Conservation (phyloP, 345 rosid species). For the Mercurialis annua region DNA sequence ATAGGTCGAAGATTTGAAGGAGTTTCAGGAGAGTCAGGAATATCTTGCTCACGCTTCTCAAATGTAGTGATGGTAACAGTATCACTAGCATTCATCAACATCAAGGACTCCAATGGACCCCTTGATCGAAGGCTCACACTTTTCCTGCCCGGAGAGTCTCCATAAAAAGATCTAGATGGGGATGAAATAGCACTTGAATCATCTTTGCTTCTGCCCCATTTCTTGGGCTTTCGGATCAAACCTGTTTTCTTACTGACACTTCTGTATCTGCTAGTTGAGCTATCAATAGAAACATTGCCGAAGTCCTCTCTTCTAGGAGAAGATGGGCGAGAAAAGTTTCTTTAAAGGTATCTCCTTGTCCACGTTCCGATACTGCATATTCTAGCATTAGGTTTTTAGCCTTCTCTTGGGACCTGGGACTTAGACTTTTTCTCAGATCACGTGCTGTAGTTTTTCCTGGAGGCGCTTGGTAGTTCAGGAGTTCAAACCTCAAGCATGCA, state of each 20-base stretch:
- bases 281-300: slow-evolving; percentile 79
- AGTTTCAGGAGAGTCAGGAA: slow-evolving; percentile 53
- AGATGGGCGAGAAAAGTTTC: slow-evolving; percentile 84
- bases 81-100: slow-evolving; percentile 86
- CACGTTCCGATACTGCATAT: slow-evolving; percentile 90
- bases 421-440: slow-evolving; percentile 78
- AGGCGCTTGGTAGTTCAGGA: slow-evolving; percentile 83
- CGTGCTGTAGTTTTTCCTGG: slow-evolving; percentile 86
- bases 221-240: slow-evolving; percentile 79
- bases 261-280: slow-evolving; percentile 71
- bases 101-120: slow-evolving; percentile 87
- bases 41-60: slow-evolving; percentile 65
- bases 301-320: slow-evolving; percentile 94
- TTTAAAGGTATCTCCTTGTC: slow-evolving; percentile 91
- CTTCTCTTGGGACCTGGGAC: slow-evolving; percentile 83
- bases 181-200: slow-evolving; percentile 68
- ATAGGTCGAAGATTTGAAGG: slow-evolving; percentile 46
- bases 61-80: slow-evolving; percentile 76
- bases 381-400: slow-evolving; percentile 86
- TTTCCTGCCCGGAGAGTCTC: slow-evolving; percentile 68
- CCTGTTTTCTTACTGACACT: slow-evolving; percentile 69
- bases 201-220: slow-evolving; percentile 86
- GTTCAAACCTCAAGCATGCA: slow-evolving; percentile 92
- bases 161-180: slow-evolving; percentile 67
- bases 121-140: slow-evolving; percentile 58